Conservation (phyloP, 768 basidiomycete species). For the Leccinum variicolor region DNA sequence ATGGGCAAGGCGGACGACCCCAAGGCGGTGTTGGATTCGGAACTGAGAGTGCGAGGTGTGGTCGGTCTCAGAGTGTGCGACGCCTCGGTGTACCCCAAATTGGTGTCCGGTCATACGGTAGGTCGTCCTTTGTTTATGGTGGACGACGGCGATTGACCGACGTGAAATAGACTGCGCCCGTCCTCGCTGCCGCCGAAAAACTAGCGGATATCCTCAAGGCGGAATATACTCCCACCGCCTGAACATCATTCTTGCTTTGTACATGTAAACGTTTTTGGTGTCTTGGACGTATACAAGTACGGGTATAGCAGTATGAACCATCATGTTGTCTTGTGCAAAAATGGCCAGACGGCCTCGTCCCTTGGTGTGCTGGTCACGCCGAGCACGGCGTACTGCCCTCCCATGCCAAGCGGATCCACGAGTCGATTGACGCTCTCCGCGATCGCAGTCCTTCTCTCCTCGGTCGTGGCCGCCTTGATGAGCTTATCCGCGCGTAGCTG, state of each 20-base stretch:
- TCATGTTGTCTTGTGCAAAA: slow-evolving; percentile 14
- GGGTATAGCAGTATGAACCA: not conserved
- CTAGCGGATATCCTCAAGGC: slow-evolving; percentile 33
- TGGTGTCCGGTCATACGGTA: slow-evolving; percentile 46
- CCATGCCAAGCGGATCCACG: slow-evolving; percentile 84
- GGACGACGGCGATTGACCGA: not conserved
- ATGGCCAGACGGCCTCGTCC: slow-evolving; percentile 30
- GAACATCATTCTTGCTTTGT: not conserved
- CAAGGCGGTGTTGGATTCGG: slow-evolving; percentile 42
- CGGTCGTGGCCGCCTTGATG: slow-evolving; percentile 43
- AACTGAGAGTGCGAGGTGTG: slow-evolving; percentile 41
- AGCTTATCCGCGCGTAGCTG: slow-evolving; percentile 62
- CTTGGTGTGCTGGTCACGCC: slow-evolving; percentile 39
- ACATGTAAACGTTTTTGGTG: not conserved
- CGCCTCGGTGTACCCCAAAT: slow-evolving; percentile 42
- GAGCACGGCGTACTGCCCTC: slow-evolving; percentile 79
- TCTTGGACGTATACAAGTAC: not conserved
- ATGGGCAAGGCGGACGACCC: slow-evolving; percentile 39
- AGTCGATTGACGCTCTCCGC: slow-evolving; percentile 61
- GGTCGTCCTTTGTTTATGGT: not conserved
- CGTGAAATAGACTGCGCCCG: slow-evolving; percentile 23
- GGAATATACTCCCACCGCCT: slow-evolving; percentile 7
- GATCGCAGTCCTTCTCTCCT: slow-evolving; percentile 53
- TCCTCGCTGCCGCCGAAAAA: slow-evolving; percentile 34
- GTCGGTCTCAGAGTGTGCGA: slow-evolving; percentile 44